Evolutionary conservation across 768 basidiomycete genomes (phyloP), one percentile per base, ranked within the genome.

Genomic region (Sporobolomyces phaffii): DNA sequence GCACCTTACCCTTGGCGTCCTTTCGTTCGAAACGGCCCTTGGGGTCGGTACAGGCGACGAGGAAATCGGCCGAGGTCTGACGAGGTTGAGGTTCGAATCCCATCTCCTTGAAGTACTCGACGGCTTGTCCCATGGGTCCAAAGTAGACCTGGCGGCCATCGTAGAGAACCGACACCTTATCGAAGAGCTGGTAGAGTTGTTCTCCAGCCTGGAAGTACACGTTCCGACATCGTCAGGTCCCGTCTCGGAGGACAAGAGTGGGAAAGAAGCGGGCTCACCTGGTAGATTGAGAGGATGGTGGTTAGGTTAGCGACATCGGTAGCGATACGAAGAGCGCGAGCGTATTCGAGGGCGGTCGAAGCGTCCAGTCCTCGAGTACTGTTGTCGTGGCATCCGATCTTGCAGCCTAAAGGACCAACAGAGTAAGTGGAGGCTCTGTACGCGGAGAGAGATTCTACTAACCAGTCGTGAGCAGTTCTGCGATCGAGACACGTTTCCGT

Each of bases 311-410:
- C 81, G 31, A 90, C 78, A 73, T 94, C 89, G 18, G 91, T 91
- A 82, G 88, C 85, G 38, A 90, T 80, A 18, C 90, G 82, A 57
- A 94, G 79, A 44, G 85, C 85, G 76, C 84, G 87, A 60, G 83
- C 83, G 72, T 89, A 92, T 74, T 94, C 91, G 56, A 92, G 80
- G 2, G 91, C 91, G 13, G 91, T 92, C 2, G 88, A 89, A 75
- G 72, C 64, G 64, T 90, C 88, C 49, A 90, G 79, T 34, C 89
- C 88, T 51, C 87, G 81, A 3, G 89, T 91, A 1, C 86, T 86
- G 76, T 87, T 89, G 65, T 77, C 77, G 78, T 78, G 81, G 26
- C 78, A 75, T 41, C 73, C 75, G 64, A 80, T 73, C 57, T 56
- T 62, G 64, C 44, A 49, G 26, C 64, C 64, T 38, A n/a, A n/a